Evolutionary conservation across 106 monocot species (phyloP).

Genomic region (Xerophyta viscosa): DNA sequence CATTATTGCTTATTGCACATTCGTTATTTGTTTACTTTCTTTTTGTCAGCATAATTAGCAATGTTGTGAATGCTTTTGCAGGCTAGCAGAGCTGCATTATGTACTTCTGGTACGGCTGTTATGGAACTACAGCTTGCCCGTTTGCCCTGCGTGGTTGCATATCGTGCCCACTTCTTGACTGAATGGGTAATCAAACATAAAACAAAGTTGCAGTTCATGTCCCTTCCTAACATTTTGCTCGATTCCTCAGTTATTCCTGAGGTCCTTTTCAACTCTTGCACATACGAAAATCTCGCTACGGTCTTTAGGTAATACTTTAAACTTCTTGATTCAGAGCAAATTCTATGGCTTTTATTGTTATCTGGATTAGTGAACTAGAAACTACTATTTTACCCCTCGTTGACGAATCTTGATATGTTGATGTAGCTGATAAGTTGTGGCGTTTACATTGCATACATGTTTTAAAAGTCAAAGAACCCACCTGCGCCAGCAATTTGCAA

Average conservation of each 20-base stretch:
- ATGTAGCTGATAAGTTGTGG: no score
- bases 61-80: conserved; percentile 15
- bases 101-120: conserved; percentile 86
- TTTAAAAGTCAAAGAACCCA: no score
- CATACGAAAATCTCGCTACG: conserved; percentile 43
- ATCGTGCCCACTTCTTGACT: conserved; percentile 83
- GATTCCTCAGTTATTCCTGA: conserved; percentile 68
- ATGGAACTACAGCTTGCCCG: conserved; percentile 77
- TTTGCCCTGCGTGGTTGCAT: conserved; percentile 80
- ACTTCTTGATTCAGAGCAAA: background rate
- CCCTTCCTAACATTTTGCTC: conserved; percentile 88
- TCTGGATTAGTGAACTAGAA: background rate
- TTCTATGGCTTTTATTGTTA: background rate
- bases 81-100: conserved; percentile 87
- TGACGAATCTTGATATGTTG: no score
- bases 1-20: no score
- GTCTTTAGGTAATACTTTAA: conserved; percentile 41
- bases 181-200: conserved; percentile 60
- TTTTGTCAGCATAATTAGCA: no score
- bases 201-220: conserved; percentile 70
- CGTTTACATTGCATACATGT: no score
- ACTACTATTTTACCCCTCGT: background rate
- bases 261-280: conserved; percentile 63
- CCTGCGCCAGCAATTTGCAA: no score
- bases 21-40: no score